Base-by-base conservation (phyloP, 495 filamentous ascomycete species). In the Podospora fimiseda region DNA sequence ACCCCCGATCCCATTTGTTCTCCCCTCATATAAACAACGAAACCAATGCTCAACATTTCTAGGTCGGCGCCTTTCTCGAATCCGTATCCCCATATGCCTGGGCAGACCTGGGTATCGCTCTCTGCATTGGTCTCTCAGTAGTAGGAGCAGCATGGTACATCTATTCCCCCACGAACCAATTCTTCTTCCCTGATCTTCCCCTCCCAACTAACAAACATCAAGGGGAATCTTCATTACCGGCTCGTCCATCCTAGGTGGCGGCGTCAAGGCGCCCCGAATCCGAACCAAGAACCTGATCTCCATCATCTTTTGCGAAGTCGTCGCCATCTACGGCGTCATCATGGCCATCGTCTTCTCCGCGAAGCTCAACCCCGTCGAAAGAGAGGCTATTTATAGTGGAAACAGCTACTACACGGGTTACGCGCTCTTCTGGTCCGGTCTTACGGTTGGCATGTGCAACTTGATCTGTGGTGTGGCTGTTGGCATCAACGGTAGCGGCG, bases 271-370 rank as follows among this genome's bases (percentile, higher is more conserved):
- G 22, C 94, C 93, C 16, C 83, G 93, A 58, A 97, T 99, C 67
- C 87, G 92, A 60, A 99, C 94, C 48, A 99, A 99, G 82, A 99
- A 97, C 74, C 70, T 99, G 54, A 96, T 99, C 66, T 97, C 94
- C 60, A 97, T 99, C 75, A 96, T 99, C 75, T 99, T 99, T 80
- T 99, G 94, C 75, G 94, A 99, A 73, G 94, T 97, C 59, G 94
- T 99, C 56, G 94, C 94, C 64, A 99, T 99, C 68, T 99, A 99
- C 78, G 94, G 94, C 62, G 90, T 99, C 62, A 99, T 99, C 73
- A 97, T 97, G 89, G 85, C 92, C 55, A 99, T 99, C 68, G 84
- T 99, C 42, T 96, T 96, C 76, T 94, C 91, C 36, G 75, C 91
- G 24, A 93, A 95, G 65, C 69, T 99, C 51, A 79, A 80, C 57